Conservation (phyloP, 257 asterid genomes). For the Schizonepeta tenuifolia region DNA sequence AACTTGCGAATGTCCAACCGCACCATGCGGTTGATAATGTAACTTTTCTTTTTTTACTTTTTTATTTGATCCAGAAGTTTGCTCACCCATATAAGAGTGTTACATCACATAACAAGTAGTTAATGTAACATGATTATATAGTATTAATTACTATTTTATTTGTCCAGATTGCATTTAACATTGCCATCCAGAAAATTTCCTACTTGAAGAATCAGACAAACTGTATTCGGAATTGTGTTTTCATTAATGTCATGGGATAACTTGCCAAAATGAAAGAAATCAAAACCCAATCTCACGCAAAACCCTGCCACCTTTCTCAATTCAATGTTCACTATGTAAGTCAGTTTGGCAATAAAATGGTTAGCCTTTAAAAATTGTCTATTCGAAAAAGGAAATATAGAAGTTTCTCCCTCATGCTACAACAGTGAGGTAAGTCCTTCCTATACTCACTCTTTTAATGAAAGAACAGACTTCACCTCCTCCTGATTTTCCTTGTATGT, state of each 20-base stretch:
- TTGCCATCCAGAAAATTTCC: background rate
- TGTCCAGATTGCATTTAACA: too few relatives aligned
- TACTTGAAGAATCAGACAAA: background rate
- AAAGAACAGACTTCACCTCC: conserved; percentile 34
- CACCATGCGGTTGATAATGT: too few relatives aligned
- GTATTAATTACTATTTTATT: too few relatives aligned
- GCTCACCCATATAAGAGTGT: too few relatives aligned
- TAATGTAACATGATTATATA: too few relatives aligned
- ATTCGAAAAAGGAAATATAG: conserved; percentile 24
- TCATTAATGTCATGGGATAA: conserved; percentile 1
- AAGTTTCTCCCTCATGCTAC: conserved; percentile 53
- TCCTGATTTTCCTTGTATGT: conserved; percentile 29
- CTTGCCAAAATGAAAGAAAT: conserved; percentile 22
- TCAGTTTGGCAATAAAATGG: conserved; percentile 31
- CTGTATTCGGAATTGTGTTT: background rate
- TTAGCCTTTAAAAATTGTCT: conserved; percentile 33
- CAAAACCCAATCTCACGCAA: conserved; percentile 23
- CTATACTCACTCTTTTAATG: conserved; percentile 28
- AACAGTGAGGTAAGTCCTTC: conserved; percentile 45
- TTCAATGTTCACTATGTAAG: conserved; percentile 24
- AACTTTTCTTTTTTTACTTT: too few relatives aligned
- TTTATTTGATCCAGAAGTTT: too few relatives aligned
- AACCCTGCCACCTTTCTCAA: background rate
- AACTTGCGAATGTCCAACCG: too few relatives aligned
- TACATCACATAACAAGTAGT: too few relatives aligned